phyloP scores from a whole-genome alignment of 805 yeast species.

The Yarrowia porcina region DNA sequence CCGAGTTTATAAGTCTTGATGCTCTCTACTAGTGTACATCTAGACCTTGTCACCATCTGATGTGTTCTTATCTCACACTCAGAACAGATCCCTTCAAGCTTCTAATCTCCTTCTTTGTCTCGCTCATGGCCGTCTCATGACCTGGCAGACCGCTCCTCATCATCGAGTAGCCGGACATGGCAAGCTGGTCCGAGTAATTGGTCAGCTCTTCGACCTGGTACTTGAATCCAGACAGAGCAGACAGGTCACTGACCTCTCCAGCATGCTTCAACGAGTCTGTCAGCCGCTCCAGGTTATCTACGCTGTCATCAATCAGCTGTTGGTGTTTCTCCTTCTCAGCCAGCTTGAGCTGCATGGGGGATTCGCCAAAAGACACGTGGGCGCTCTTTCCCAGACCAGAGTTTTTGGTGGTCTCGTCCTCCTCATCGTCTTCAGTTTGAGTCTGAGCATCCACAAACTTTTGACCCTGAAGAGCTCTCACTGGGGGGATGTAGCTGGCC shows the following conservation, averaged over 20 bases:
- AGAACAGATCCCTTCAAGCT: conserved; percentile 3
- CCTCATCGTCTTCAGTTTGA: conserved; percentile 31
- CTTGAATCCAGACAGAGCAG: conserved; percentile 2
- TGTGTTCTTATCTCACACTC: not conserved
- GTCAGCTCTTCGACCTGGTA: conserved; percentile 24
- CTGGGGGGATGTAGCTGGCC: conserved; percentile 32
- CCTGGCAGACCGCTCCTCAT: conserved; percentile 4
- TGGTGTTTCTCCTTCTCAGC: conserved; percentile 15
- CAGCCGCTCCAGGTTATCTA: conserved; percentile 5
- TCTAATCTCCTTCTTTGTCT: conserved; percentile 21
- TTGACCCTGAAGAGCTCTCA: conserved; percentile 25
- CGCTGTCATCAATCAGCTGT: not conserved
- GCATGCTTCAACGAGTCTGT: not conserved
- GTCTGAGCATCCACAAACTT: conserved; percentile 34
- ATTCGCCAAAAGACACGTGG: conserved; percentile 7
- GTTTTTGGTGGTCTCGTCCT: not conserved
- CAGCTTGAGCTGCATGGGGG: conserved; percentile 10
- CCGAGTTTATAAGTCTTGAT: no score
- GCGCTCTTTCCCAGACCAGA: not conserved
- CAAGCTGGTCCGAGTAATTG: conserved; percentile 13
- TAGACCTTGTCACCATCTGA: no score
- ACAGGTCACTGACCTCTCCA: not conserved
- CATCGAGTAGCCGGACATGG: conserved; percentile 16
- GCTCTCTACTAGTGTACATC: no score
- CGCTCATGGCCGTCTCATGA: conserved; percentile 17